Percentiles rank a stretch among this genome's conserved stretches.
Evolutionary conservation across 345 rosid genomes (phyloP).

Genomic region (Euclidium syriacum): DNA sequence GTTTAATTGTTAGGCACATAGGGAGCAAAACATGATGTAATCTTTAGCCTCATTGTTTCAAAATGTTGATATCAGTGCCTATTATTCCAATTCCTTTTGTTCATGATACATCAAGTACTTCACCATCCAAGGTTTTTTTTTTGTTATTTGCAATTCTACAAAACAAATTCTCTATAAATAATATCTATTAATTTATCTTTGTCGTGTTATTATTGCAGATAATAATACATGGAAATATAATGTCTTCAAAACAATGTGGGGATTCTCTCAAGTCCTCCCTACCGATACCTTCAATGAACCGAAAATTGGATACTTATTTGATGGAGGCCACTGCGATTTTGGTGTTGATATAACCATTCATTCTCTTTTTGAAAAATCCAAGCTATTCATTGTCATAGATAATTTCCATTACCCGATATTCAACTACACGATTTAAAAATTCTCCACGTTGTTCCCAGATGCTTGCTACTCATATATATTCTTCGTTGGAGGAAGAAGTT

Average conservation of each 20-base stretch:
- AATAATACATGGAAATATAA: background rate
- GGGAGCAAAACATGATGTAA: conserved; percentile 46
- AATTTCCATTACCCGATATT: background rate
- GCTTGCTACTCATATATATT: background rate
- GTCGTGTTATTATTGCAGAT: background rate
- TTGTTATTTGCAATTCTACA: background rate
- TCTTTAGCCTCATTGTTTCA: no score
- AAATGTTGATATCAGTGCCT: conserved; percentile 1
- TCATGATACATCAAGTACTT: conserved; percentile 7
- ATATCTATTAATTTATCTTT: background rate
- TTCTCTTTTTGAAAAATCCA: background rate
- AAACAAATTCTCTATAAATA: background rate
- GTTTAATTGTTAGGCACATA: conserved; percentile 32
- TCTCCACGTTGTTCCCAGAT: background rate
- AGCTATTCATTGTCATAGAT: background rate
- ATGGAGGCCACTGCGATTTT: conserved; percentile 5
- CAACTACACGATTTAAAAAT: background rate
- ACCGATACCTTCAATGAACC: background rate
- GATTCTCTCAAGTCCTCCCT: background rate
- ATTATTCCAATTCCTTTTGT: conserved; percentile 1
- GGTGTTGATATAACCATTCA: conserved; percentile 2
- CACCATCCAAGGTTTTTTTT: background rate
- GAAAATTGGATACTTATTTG: background rate
- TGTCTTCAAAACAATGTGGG: conserved; percentile 5
- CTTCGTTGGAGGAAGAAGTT: background rate